Evolutionary conservation across 305 asterid species (phyloP).

Genomic region (Lippia alba): DNA sequence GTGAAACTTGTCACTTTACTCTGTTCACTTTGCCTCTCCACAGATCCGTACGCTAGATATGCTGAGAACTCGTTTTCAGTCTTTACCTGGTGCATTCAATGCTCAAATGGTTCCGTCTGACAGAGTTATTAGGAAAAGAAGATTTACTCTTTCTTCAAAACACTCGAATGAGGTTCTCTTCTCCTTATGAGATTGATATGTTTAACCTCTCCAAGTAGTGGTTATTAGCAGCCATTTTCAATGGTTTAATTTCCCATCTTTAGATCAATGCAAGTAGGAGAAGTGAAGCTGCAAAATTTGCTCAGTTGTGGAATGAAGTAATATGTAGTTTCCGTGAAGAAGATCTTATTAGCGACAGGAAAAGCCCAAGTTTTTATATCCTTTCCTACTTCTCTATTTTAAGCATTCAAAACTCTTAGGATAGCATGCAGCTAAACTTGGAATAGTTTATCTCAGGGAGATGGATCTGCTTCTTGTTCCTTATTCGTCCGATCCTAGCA

Average conservation of each 20-base stretch:
- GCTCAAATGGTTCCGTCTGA: slow-evolving; percentile 76
- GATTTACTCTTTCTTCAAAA: slow-evolving; percentile 61
- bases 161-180: slow-evolving; percentile 65
- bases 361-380: slow-evolving; percentile 42
- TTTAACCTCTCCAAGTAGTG: slow-evolving; percentile 34
- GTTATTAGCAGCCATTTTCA: slow-evolving; percentile 18
- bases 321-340: slow-evolving; percentile 91
- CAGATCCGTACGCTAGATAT: slow-evolving; percentile 87
- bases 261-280: slow-evolving; percentile 72
- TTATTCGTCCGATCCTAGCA: slow-evolving; percentile 77
- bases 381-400: slow-evolving; percentile 13
- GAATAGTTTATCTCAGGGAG: slow-evolving; percentile 66
- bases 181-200: slow-evolving; percentile 33
- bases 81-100: slow-evolving; percentile 89
- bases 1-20: slow-evolving; percentile 13
- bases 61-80: slow-evolving; percentile 87
- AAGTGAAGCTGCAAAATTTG: slow-evolving; percentile 85
- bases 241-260: slow-evolving; percentile 31
- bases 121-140: slow-evolving; percentile 56
- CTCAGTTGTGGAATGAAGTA: slow-evolving; percentile 91
- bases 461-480: slow-evolving; percentile 93
- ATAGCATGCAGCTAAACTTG: slow-evolving; percentile 37
- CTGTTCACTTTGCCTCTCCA: slow-evolving; percentile 29
- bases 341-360: slow-evolving; percentile 88
- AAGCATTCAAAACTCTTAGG: slow-evolving; percentile 16